Conservation (phyloP, 2,329 filamentous ascomycete genomes). For the Aspergillus candidus region DNA sequence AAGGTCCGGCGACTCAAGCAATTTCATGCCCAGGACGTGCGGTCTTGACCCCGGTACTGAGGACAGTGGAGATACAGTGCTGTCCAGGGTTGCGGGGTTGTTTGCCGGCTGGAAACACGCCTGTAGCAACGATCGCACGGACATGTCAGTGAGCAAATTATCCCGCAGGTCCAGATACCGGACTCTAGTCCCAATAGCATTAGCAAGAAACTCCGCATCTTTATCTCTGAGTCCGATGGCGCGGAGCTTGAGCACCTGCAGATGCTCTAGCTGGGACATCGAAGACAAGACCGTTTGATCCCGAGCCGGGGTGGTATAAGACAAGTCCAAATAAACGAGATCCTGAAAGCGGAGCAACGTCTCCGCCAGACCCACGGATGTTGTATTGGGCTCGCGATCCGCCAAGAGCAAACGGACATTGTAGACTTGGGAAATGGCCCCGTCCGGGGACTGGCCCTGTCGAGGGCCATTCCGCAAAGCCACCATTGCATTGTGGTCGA, state of each 20-base stretch:
- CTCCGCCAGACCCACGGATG: constrained; percentile 47
- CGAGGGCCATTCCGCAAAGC: constrained; percentile 37
- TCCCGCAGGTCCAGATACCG: constrained; percentile 53
- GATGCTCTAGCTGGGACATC: constrained; percentile 42
- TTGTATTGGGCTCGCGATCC: constrained; percentile 53
- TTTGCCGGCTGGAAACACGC: constrained; percentile 40
- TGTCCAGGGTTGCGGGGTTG: neutral
- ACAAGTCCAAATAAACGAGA: constrained; percentile 55
- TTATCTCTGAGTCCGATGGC: constrained; percentile 49
- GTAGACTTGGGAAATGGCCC: constrained; percentile 28
- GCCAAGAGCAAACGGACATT: constrained; percentile 52
- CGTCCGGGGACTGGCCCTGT: constrained; percentile 2
- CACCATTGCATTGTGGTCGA: constrained; percentile 54
- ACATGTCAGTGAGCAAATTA: constrained; percentile 53
- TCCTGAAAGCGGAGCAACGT: constrained; percentile 49
- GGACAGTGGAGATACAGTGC: constrained; percentile 3
- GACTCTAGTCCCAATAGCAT: constrained; percentile 47
- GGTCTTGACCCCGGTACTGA: neutral
- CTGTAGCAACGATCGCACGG: constrained; percentile 47
- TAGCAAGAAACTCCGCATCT: constrained; percentile 48
- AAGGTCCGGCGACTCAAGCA: constrained; percentile 24
- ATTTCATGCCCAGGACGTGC: constrained; percentile 8
- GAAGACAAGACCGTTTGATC: constrained; percentile 44
- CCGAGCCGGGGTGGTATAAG: constrained; percentile 46
- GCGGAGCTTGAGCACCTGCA: constrained; percentile 54